These are phyloP conservation scores for Hymenoscyphus fraxineus DNA, from an alignment of 2,329 filamentous ascomycete species.

Conservation along the genomic window DNA sequence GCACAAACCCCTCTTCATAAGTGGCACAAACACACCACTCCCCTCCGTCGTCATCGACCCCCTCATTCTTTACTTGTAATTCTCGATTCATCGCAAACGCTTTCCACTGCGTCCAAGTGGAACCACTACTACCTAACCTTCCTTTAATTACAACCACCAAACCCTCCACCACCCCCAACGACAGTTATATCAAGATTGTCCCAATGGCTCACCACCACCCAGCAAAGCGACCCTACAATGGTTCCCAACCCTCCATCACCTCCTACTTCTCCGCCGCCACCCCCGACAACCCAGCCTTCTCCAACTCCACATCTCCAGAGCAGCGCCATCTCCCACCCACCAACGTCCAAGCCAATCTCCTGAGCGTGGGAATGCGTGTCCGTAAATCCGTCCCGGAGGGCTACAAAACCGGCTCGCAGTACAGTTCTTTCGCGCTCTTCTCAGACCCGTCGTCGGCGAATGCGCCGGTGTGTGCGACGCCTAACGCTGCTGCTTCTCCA, in stretches of 20 bases:
- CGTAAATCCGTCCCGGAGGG: conserved; percentile 91
- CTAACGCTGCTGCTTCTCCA: background rate
- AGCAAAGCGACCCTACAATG: conserved; percentile 58
- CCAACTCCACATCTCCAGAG: conserved; percentile 30
- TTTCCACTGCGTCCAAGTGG: background rate
- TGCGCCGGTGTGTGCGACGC: conserved; percentile 17
- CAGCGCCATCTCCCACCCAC: conserved; percentile 38
- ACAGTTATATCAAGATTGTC: background rate
- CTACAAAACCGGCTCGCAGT: conserved; percentile 69
- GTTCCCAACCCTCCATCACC: conserved; percentile 56
- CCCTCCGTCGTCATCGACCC: background rate
- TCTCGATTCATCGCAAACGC: background rate
- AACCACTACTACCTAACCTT: background rate
- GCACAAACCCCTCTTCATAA: conserved; percentile 5
- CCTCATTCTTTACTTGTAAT: background rate
- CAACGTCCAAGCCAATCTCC: conserved; percentile 73
- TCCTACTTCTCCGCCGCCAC: conserved; percentile 49
- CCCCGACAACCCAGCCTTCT: conserved; percentile 13
- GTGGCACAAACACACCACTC: background rate
- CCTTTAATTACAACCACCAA: background rate
- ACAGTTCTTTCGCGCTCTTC: conserved; percentile 52
- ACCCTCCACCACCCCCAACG: background rate
- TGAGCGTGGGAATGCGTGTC: conserved; percentile 90
- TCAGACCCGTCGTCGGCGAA: conserved; percentile 32
- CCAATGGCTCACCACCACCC: conserved; percentile 26